These are phyloP conservation scores for Plasmodium gaboni DNA, from an alignment of 169 alveolate genomes.

Conservation along the genomic window DNA sequence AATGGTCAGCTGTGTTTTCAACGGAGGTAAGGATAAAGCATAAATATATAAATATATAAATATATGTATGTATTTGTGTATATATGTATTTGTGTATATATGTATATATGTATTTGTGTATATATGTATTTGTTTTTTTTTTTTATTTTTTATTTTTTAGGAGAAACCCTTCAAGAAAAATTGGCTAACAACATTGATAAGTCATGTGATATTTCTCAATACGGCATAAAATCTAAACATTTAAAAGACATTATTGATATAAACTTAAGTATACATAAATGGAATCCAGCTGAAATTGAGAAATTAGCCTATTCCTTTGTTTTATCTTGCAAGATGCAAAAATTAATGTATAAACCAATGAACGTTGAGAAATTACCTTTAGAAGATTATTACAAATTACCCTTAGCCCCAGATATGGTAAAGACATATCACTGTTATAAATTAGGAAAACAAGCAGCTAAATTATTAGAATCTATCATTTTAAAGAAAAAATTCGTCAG, in stretches of 20 bases:
- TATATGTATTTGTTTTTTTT: not conserved
- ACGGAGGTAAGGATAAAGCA: conserved; percentile 23
- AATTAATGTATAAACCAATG: conserved; percentile 8
- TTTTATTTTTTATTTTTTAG: conserved; percentile 1
- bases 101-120: not conserved
- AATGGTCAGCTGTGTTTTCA: conserved; percentile 50
- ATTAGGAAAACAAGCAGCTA: conserved; percentile 57
- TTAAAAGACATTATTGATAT: conserved; percentile 31
- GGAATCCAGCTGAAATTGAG: conserved; percentile 51
- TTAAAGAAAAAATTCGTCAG: conserved; percentile 49
- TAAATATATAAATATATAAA: no score
- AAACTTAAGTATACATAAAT: conserved; percentile 23
- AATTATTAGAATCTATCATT: conserved; percentile 46
- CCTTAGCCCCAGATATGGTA: conserved; percentile 55
- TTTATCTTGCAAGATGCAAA: conserved; percentile 33
- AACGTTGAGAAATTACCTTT: conserved; percentile 10
- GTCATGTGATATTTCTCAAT: conserved; percentile 24
- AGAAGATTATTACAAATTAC: conserved; percentile 19
- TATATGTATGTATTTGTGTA: not conserved
- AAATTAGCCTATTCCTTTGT: conserved; percentile 21
- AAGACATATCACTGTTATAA: conserved; percentile 55
- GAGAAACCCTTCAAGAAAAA: conserved; percentile 45
- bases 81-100: not conserved
- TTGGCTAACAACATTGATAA: conserved; percentile 6
- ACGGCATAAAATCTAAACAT: conserved; percentile 16